Evolutionary conservation across 805 yeast genomes (phyloP).

Genomic region (Lipomyces mesembrius): DNA sequence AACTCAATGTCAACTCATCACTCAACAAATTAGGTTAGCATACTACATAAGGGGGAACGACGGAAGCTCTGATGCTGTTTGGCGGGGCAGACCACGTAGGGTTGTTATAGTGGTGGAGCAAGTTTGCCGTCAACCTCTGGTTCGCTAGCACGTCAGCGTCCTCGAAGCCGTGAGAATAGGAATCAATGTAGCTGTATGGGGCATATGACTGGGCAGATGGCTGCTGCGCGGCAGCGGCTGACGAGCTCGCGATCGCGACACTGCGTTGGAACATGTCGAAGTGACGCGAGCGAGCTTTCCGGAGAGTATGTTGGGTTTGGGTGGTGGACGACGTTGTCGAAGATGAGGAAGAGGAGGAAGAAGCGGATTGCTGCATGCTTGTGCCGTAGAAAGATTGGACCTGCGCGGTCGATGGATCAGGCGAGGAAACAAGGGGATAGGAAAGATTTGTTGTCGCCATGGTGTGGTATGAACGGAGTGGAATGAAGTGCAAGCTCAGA

Average conservation of each 20-base stretch:
- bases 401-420: constrained; percentile 14
- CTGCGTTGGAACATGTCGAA: constrained; percentile 32
- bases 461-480: neutral
- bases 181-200: constrained; percentile 1
- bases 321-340: constrained; percentile 13
- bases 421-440: constrained; percentile 19
- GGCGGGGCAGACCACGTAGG: neutral
- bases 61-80: neutral
- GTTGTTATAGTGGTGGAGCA: neutral
- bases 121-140: neutral
- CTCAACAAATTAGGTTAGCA: neutral
- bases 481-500: neutral
- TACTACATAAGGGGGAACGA: constrained; percentile 1
- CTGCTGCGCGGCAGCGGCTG: constrained; percentile 3
- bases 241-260: constrained; percentile 14
- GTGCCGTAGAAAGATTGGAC: constrained; percentile 1
- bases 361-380: constrained; percentile 6
- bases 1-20: no score
- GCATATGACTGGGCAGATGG: neutral
- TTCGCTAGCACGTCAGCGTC: neutral
- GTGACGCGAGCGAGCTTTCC: constrained; percentile 36
- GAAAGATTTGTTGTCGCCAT: constrained; percentile 6
- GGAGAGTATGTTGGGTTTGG: constrained; percentile 16
- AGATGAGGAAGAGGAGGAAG: constrained; percentile 12
- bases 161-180: neutral